Percentiles rank a stretch among this genome's conserved stretches.
These are phyloP conservation scores for Groenewaldozyma auringiensis DNA, from an alignment of 1,139 yeast species.

Conservation along the genomic window DNA sequence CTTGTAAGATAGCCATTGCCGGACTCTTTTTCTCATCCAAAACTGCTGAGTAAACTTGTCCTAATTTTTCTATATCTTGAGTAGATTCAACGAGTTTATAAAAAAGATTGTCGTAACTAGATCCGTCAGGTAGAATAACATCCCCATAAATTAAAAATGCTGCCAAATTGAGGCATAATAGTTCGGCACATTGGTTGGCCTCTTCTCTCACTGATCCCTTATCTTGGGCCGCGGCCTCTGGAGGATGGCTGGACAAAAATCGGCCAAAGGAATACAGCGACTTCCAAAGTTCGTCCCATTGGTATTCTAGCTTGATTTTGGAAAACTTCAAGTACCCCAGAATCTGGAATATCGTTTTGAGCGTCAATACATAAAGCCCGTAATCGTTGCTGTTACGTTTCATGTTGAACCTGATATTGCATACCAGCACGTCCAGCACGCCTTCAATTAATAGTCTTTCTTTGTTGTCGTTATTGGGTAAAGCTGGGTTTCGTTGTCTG, in stretches of 20 bases:
- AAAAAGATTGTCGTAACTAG: slow-evolving; percentile 31
- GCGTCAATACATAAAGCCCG: slow-evolving; percentile 26
- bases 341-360: slow-evolving; percentile 23
- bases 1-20: slow-evolving; percentile 18
- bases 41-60: slow-evolving; percentile 7
- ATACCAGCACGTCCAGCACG: slow-evolving; percentile 29
- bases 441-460: slow-evolving; percentile 28
- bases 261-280: slow-evolving; percentile 26
- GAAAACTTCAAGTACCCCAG: slow-evolving; percentile 20
- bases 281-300: slow-evolving; percentile 36
- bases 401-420: slow-evolving; percentile 29
- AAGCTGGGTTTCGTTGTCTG: slow-evolving; percentile 24
- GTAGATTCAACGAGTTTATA: slow-evolving; percentile 28
- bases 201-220: slow-evolving; percentile 5
- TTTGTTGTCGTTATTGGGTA: slow-evolving; percentile 20
- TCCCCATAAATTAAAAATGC: slow-evolving; percentile 30
- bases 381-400: slow-evolving; percentile 25
- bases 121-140: slow-evolving; percentile 23
- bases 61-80: slow-evolving; percentile 21
- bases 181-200: slow-evolving; percentile 19
- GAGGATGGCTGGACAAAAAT: slow-evolving; percentile 22
- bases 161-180: slow-evolving; percentile 24
- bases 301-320: slow-evolving; percentile 23
- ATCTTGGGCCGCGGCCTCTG: slow-evolving; percentile 10
- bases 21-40: slow-evolving; percentile 9